Conservation (phyloP, 1,139 yeast species). For the Suhomyces terraborum region DNA sequence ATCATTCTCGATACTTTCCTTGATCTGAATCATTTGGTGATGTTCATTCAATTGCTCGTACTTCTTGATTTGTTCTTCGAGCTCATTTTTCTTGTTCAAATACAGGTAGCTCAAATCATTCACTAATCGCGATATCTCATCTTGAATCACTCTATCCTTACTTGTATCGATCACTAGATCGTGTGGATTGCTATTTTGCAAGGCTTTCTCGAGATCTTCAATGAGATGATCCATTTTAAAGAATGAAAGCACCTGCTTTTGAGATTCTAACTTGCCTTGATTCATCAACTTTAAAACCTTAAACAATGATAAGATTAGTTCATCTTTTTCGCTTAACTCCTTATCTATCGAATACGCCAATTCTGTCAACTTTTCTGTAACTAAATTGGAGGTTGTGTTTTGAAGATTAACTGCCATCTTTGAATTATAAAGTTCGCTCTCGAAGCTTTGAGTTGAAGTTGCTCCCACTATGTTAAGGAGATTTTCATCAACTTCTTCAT, state of each 20-base stretch:
- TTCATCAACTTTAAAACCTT: constrained; percentile 31
- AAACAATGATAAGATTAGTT: constrained; percentile 32
- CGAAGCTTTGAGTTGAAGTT: constrained; percentile 36
- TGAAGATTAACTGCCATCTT: constrained; percentile 42
- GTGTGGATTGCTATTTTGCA: constrained; percentile 19
- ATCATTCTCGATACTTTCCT: constrained; percentile 7
- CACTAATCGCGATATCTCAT: constrained; percentile 42
- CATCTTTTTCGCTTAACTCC: constrained; percentile 44
- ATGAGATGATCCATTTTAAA: constrained; percentile 45
- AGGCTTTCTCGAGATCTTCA: constrained; percentile 22
- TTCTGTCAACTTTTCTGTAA: constrained; percentile 45
- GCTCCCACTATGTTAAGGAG: constrained; percentile 11
- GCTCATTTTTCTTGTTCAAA: constrained; percentile 37
- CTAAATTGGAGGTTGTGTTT: constrained; percentile 35
- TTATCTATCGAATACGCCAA: constrained; percentile 43
- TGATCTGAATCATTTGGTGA: constrained; percentile 14
- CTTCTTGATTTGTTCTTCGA: constrained; percentile 21
- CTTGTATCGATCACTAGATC: constrained; percentile 26
- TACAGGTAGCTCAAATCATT: constrained; percentile 45
- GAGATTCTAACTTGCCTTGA: constrained; percentile 36
- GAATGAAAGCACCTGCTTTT: constrained; percentile 34
- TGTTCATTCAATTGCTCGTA: constrained; percentile 22
- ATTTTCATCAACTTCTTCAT: constrained; percentile 12
- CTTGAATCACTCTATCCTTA: constrained; percentile 42
- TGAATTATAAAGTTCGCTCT: constrained; percentile 40